These are phyloP conservation scores for Helotiales sp. DNA, from an alignment of 2,329 filamentous ascomycete species.

Conservation along the genomic window DNA sequence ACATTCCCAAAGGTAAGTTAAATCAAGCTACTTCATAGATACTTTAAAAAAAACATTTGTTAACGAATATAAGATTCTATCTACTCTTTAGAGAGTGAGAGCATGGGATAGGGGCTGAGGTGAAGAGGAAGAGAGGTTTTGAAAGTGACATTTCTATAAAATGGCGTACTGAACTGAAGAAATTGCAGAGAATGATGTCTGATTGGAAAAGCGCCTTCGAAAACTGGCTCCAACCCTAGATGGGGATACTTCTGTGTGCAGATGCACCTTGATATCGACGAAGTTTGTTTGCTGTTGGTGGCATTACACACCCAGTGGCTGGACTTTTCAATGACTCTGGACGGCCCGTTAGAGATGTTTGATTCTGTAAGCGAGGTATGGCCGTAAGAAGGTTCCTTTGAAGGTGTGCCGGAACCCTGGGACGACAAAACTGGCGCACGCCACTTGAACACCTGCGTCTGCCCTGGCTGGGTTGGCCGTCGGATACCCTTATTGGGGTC, in stretches of 20 bases:
- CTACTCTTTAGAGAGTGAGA: no score
- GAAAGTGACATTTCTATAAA: neutral
- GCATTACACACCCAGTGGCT: neutral
- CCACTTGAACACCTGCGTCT: neutral
- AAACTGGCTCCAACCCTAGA: neutral
- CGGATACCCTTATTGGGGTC: neutral
- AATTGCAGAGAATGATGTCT: neutral
- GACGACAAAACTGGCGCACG: neutral
- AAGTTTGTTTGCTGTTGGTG: neutral
- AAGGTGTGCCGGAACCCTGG: neutral
- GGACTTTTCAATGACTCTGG: neutral
- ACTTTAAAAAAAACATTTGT: neutral
- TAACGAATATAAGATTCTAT: no score
- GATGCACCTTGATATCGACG: neutral
- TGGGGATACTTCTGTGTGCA: neutral
- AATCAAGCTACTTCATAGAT: constrained; percentile 12
- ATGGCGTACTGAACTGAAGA: constrained; percentile 13
- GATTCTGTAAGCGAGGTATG: no score
- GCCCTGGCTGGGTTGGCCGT: neutral
- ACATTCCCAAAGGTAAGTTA: constrained; percentile 5
- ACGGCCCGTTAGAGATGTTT: neutral
- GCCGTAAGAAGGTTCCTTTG: neutral
- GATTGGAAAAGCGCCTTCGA: neutral
- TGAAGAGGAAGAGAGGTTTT: neutral
- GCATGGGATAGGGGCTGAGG: no score